Conservation (phyloP, 345 rosid genomes). For the Eucalyptus marginata region DNA sequence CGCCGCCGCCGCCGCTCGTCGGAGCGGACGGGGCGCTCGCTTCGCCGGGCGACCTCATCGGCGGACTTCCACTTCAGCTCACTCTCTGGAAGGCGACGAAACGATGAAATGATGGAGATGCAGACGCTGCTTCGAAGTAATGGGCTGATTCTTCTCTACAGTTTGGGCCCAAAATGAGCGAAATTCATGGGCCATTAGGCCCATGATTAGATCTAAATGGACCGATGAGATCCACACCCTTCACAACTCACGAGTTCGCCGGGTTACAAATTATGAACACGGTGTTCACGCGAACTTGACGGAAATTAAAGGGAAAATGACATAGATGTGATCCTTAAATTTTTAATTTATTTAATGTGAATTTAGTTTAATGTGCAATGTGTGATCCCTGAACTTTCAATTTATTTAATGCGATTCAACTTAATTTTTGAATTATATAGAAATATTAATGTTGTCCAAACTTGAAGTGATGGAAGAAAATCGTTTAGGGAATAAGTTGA, state of each 20-base stretch:
- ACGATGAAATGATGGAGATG: background rate
- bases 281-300: background rate
- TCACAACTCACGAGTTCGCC: background rate
- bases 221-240: background rate
- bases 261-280: background rate
- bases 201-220: background rate
- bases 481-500: no score
- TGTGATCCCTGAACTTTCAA: rapidly evolving
- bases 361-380: rapidly evolving
- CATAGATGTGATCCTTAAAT: rapidly evolving
- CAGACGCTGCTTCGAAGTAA: background rate
- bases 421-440: no score
- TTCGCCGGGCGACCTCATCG: background rate
- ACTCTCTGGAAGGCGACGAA: background rate
- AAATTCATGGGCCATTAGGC: background rate
- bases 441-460: rapidly evolving
- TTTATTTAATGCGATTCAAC: rapidly evolving
- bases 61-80: background rate
- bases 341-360: no score
- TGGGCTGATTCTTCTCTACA: background rate
- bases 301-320: no score
- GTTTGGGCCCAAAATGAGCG: background rate
- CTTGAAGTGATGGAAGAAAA: no score
- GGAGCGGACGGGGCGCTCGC: background rate
- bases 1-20: background rate